Base-by-base conservation (phyloP, 768 basidiomycete species). In the Pulveroboletus sp. region DNA sequence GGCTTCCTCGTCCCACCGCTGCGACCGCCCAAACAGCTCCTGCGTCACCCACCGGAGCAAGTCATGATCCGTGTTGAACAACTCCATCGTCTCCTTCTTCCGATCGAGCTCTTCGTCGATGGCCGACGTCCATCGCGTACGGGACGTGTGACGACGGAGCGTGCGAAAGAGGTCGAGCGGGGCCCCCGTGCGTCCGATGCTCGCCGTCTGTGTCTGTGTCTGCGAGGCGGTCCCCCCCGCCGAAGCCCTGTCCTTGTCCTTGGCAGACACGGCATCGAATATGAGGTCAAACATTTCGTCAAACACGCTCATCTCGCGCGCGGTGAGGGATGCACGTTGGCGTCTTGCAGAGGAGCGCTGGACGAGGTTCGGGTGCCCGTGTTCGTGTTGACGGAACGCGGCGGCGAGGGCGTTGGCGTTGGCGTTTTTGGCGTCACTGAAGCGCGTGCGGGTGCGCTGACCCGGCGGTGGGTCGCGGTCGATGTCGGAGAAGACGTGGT, bases 251-350 rank as follows among this genome's bases (percentile, higher is more conserved):
- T 50, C 49, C n/a, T 43, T 51, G 9, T 50, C 69, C 20, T 70
- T 64, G 41, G 69, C 68, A 31, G 71, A 69, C 49, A 73, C 73
- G 14, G 78, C 77, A 40, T 79, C 72, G 62, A 89, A 87, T 31
- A 89, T 80, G 68, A 85, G 67, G 57, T 81, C 74, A 56, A 89
- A 86, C 78, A 89, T 85, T 26, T 83, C 81, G 58, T 85, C 79
- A 56, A 90, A 84, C 5, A 79, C 79, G 49, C 61, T 74, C 49
- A 76, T 74, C 69, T 90, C 89, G 38, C 77, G 76, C 0, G 80
- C 81, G 1, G 86, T 86, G 76, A 89, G 81, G 17, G 79, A 70
- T 54, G 85, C 82, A 23, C 74, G 75, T 32, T 75, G 73, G 7
- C 59, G 54, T 35, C 31, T 47, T 30, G 54, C 38, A 4, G 59